Conservation (phyloP, 208 protist species). For the Willaertia magna region DNA sequence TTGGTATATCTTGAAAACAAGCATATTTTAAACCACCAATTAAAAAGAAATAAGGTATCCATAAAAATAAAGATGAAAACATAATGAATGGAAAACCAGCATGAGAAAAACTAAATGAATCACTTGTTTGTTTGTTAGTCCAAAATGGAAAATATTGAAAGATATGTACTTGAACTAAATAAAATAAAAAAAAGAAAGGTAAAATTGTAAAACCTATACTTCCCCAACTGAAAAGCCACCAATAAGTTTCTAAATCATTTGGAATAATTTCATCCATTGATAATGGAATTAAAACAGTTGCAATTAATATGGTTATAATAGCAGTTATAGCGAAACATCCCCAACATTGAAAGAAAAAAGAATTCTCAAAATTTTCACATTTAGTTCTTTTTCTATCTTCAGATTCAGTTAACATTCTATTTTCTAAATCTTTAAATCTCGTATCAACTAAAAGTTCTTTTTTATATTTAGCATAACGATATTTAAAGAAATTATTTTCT, state of each 20-base stretch:
- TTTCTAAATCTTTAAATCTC: neutral
- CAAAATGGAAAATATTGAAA: neutral
- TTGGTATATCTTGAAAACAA: neutral
- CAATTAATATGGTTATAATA: neutral
- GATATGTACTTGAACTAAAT: neutral
- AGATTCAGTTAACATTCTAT: neutral
- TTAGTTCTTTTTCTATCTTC: too few species aligned
- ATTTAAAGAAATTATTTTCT: too few species aligned
- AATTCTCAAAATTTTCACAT: too few species aligned
- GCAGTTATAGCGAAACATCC: neutral
- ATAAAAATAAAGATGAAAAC: neutral
- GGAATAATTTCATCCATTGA: neutral
- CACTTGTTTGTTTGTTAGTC: neutral
- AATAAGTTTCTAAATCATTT: neutral
- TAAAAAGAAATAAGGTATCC: neutral
- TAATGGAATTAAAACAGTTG: neutral
- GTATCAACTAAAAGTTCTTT: neutral
- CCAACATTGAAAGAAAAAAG: too few species aligned
- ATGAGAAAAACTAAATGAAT: neutral
- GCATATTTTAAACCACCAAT: neutral
- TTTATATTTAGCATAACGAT: neutral
- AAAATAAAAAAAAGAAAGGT: neutral
- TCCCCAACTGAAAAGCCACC: neutral
- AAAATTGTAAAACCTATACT: neutral
- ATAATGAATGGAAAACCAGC: neutral